A percentile compares a stretch with the other conserved stretches of the same genome.
These are phyloP conservation scores for Sphaerulina populicola DNA, from an alignment of 2,329 filamentous ascomycete species.

Conservation along the genomic window DNA sequence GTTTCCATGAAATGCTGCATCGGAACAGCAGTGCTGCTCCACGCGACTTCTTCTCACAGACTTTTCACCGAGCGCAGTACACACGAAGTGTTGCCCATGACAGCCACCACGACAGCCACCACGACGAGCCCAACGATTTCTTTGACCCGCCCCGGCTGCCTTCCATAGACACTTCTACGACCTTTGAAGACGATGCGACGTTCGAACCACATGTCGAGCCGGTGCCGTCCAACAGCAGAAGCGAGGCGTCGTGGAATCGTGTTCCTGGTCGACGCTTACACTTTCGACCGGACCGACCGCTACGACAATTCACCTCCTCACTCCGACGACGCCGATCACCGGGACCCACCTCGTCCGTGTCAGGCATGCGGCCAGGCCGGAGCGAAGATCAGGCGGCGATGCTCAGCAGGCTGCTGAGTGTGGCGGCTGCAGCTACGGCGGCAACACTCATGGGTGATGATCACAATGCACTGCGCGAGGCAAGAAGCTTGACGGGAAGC, in stretches of 20 bases:
- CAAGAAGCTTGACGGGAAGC: slow-evolving; percentile 44
- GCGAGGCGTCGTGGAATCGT: slow-evolving; percentile 24
- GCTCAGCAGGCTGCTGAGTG: slow-evolving; percentile 53
- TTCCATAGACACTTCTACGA: slow-evolving; percentile 28
- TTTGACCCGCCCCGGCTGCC: slow-evolving; percentile 27
- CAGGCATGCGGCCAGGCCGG: slow-evolving; percentile 35
- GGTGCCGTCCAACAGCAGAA: slow-evolving; percentile 20
- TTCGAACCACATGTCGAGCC: slow-evolving; percentile 22
- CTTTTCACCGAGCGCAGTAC: slow-evolving; percentile 21
- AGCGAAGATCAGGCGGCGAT: slow-evolving; percentile 56
- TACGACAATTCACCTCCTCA: slow-evolving; percentile 39
- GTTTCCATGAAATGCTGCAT: slow-evolving; percentile 20
- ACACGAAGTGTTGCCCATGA: slow-evolving; percentile 13
- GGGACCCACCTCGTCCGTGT: slow-evolving; percentile 14
- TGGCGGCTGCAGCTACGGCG: slow-evolving; percentile 56
- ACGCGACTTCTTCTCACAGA: slow-evolving; percentile 8
- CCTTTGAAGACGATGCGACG: slow-evolving; percentile 32
- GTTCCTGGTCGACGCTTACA: slow-evolving; percentile 25
- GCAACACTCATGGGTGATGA: slow-evolving; percentile 56
- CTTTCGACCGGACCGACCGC: slow-evolving; percentile 29
- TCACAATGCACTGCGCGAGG: slow-evolving; percentile 48
- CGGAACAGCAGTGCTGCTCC: slow-evolving; percentile 14
- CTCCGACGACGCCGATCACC: slow-evolving; percentile 48
- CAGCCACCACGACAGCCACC: slow-evolving; percentile 5
- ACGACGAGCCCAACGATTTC: slow-evolving; percentile 15